phyloP scores from a whole-genome alignment of 2,329 filamentous ascomycete genomes.

The Capronia coronata region DNA sequence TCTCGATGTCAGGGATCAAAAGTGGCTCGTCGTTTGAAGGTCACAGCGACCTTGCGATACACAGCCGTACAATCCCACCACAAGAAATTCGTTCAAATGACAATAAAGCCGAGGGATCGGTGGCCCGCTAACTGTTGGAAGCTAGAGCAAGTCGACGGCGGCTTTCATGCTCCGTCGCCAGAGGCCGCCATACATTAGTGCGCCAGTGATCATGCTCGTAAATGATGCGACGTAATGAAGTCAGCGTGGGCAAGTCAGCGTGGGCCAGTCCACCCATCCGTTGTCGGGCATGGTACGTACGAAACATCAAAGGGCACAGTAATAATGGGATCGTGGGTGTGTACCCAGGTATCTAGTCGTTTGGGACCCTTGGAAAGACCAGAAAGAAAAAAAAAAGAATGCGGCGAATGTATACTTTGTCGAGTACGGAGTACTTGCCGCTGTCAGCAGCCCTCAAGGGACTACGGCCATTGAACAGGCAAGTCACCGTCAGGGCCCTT shows the following conservation, averaged over 20 bases:
- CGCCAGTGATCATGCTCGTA: constrained; percentile 7
- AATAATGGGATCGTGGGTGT: constrained; percentile 2
- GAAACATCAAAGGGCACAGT: not conserved
- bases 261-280: constrained; percentile 7
- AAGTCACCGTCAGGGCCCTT: constrained; percentile 12
- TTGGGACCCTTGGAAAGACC: not conserved
- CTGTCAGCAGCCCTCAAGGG: not conserved
- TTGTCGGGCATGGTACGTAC: not conserved
- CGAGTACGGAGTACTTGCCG: too few relatives aligned
- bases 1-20: constrained; percentile 3
- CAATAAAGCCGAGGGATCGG: constrained; percentile 3
- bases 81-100: constrained; percentile 19
- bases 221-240: constrained; percentile 25
- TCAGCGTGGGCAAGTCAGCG: constrained; percentile 18
- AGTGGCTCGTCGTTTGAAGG: constrained; percentile 3
- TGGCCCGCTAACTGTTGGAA: constrained; percentile 14
- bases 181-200: constrained; percentile 12
- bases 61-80: constrained; percentile 4
- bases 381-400: not conserved
- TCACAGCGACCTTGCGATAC: constrained; percentile 7
- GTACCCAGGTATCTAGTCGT: not conserved
- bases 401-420: too few relatives aligned
- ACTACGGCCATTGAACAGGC: constrained; percentile 1
- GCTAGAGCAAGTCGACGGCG: constrained; percentile 17
- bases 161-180: constrained; percentile 15